Evolutionary conservation across 441 rosid species (phyloP), one percentile per base, ranked within the genome.

Genomic region (Geranium incanum): DNA sequence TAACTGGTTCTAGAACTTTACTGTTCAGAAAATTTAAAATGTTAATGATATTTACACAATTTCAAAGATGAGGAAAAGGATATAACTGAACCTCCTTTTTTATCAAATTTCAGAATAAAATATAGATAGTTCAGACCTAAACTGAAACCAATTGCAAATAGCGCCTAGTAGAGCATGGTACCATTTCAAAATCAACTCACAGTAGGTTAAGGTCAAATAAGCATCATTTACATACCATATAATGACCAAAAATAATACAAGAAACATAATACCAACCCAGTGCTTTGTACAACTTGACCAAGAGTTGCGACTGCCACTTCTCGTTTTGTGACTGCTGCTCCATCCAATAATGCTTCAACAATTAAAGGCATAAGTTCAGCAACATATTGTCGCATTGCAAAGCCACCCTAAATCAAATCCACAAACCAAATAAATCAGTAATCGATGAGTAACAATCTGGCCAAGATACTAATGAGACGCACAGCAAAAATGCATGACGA

Each of bases 241-340:
- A 21, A 69, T 21, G 41, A 33, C 52, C 37, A 69, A 0, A 36
- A 59, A 60, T 43, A 28, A 48, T 50, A 66, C 68, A 71, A 79
- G 67, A 75, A 69, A 63, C 72, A 72, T 50, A 76, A 33, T 59
- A 33, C 90, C 74, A 83, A 93, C 99, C 99, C 99, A 72, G 99
- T 96, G 84, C 97, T 96, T 79, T 90, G 98, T 66, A 90, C 97
- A 81, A 96, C 97, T 81, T 93, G 98, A 73, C 99, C 99, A 79
- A 96, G 96, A 71, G 99, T 96, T 83, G 97, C 81, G 76, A 96
- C 98, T 73, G 97, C 99, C 83, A 93, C 96, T 84, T 96, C 99
- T 60, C 99, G 97, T 81, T 92, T 96, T 70, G 93, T 74, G 67
- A 85, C 97, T 55, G 98, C 93, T 68, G 99, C 98, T 75, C 98